These are phyloP conservation scores for Laguncularia racemosa DNA, from an alignment of 345 rosid genomes.

Conservation along the genomic window DNA sequence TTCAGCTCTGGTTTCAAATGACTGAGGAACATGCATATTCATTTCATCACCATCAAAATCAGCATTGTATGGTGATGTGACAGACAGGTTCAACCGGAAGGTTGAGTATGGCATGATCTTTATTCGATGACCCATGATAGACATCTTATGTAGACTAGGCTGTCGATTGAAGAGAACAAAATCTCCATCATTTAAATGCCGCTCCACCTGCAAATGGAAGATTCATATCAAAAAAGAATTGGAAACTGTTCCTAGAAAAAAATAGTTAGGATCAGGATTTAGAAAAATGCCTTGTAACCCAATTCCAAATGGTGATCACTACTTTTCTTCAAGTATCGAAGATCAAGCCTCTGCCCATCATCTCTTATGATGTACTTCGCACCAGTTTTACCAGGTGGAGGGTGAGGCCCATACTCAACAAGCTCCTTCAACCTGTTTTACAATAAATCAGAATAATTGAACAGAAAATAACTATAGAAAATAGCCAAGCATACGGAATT, in stretches of 20 bases:
- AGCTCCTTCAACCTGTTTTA: constrained; percentile 77
- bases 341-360: constrained; percentile 98
- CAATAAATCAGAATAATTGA: background rate
- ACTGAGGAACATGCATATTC: constrained; percentile 99
- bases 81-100: constrained; percentile 85
- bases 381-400: constrained; percentile 96
- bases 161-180: constrained; percentile 92
- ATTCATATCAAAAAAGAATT: constrained; percentile 1
- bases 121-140: constrained; percentile 96
- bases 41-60: constrained; percentile 99
- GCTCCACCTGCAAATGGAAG: constrained; percentile 63
- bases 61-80: constrained; percentile 97
- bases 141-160: constrained; percentile 98
- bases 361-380: constrained; percentile 96
- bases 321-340: constrained; percentile 95
- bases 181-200: constrained; percentile 91
- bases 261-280: background rate
- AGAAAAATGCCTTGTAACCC: constrained; percentile 67
- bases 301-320: constrained; percentile 98
- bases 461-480: background rate
- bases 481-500: background rate
- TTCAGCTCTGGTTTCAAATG: constrained; percentile 95
- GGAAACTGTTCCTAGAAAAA: no score
- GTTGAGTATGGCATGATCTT: constrained; percentile 98
- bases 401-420: constrained; percentile 95